Evolutionary conservation across 305 asterid species (phyloP).

Genomic region (Solanum hybrid): DNA sequence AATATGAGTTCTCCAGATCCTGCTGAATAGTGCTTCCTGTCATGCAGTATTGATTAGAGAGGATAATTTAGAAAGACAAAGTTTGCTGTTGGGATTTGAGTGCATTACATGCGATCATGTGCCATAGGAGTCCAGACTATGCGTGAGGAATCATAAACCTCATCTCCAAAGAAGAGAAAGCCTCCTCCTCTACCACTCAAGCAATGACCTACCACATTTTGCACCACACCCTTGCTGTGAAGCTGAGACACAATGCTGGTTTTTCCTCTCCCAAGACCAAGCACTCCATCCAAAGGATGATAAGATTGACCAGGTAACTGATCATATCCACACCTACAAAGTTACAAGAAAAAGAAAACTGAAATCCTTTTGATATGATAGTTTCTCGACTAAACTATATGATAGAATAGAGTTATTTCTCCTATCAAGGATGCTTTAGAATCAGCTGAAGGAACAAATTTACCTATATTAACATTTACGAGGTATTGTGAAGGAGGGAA

Average conservation of each 20-base stretch:
- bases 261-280: constrained; percentile 89
- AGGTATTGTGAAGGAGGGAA: background rate
- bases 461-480: background rate
- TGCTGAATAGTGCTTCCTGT: constrained; percentile 75
- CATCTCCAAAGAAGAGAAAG: constrained; percentile 84
- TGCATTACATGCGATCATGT: constrained; percentile 46
- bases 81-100: background rate
- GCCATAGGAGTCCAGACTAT: constrained; percentile 84
- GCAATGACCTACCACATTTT: constrained; percentile 78
- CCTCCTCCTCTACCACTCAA: constrained; percentile 62
- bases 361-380: background rate
- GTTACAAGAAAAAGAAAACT: background rate
- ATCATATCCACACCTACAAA: constrained; percentile 81
- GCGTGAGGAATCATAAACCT: constrained; percentile 57
- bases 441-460: background rate
- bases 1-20: constrained; percentile 65
- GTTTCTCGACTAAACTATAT: background rate
- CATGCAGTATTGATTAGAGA: constrained; percentile 9
- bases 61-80: background rate
- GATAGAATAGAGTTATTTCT: background rate
- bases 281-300: constrained; percentile 85
- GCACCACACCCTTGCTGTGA: constrained; percentile 52
- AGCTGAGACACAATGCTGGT: constrained; percentile 81
- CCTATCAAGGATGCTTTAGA: background rate
- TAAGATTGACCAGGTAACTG: constrained; percentile 59